Evolutionary conservation across 2,329 filamentous ascomycete genomes (phyloP).

Genomic region (Verticillium albo-atrum): DNA sequence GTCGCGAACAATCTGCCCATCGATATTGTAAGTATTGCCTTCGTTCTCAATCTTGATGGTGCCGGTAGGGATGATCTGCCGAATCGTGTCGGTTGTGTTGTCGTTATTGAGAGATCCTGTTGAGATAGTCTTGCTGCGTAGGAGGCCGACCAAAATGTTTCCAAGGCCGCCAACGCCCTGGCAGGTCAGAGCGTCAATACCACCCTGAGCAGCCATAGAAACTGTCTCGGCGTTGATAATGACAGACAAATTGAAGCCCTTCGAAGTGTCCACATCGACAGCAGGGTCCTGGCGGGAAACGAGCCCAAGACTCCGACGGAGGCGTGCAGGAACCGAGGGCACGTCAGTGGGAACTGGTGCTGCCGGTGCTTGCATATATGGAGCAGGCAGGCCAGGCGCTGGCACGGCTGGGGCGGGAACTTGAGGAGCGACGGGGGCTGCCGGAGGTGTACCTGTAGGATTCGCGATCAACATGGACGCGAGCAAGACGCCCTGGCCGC

Average conservation of each 20-base stretch:
- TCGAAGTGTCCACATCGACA: slow-evolving; percentile 7
- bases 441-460: slow-evolving; percentile 1
- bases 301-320: slow-evolving; percentile 1
- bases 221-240: slow-evolving; percentile 22
- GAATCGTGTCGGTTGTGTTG: slow-evolving; percentile 9
- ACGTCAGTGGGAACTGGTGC: neutral
- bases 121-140: slow-evolving; percentile 16
- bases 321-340: neutral
- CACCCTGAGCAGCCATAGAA: slow-evolving; percentile 21
- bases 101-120: slow-evolving; percentile 3
- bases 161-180: slow-evolving; percentile 26
- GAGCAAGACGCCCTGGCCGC: slow-evolving; percentile 25
- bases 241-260: slow-evolving; percentile 19
- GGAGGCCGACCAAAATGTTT: slow-evolving; percentile 19
- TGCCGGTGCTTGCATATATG: neutral
- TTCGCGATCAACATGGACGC: slow-evolving; percentile 22
- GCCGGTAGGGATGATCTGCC: slow-evolving; percentile 19
- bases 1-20: slow-evolving; percentile 16
- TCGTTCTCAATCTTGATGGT: slow-evolving; percentile 18
- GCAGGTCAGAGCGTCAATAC: slow-evolving; percentile 23
- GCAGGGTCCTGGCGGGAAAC: slow-evolving; percentile 5
- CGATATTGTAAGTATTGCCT: slow-evolving; percentile 20
- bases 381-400: neutral
- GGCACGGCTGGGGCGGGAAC: neutral
- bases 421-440: neutral